phyloP scores from a whole-genome alignment of 345 rosid genomes.

The Murraya paniculata region DNA sequence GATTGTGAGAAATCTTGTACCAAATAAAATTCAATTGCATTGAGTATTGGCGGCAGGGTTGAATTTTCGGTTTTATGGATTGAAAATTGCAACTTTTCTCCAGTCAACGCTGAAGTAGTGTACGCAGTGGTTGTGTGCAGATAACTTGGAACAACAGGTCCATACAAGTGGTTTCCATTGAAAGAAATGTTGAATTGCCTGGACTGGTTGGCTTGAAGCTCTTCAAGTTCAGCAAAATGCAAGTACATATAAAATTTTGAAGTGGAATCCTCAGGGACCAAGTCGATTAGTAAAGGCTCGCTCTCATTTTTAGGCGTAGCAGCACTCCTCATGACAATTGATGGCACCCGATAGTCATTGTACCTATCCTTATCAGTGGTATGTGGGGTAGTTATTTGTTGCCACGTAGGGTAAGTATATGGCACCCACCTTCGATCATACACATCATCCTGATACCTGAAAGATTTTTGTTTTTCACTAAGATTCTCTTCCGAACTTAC shows the following conservation, averaged over 20 bases:
- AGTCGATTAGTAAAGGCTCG: slow-evolving; percentile 27
- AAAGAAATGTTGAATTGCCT: slow-evolving; percentile 37
- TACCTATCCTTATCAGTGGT: slow-evolving; percentile 15
- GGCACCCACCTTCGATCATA: slow-evolving; percentile 32
- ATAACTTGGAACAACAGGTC: slow-evolving; percentile 32
- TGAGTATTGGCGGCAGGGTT: slow-evolving; percentile 52
- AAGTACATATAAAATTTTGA: slow-evolving; percentile 37
- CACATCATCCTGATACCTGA: slow-evolving; percentile 29
- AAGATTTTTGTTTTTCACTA: background rate
- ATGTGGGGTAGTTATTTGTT: background rate
- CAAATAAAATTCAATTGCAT: slow-evolving; percentile 31
- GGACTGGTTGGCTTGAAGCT: slow-evolving; percentile 34
- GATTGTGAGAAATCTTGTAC: slow-evolving; percentile 24
- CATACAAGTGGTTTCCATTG: slow-evolving; percentile 32
- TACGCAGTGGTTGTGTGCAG: slow-evolving; percentile 19
- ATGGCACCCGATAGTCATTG: slow-evolving; percentile 25
- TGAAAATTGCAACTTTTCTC: slow-evolving; percentile 25
- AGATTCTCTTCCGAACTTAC: background rate
- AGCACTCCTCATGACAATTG: slow-evolving; percentile 38
- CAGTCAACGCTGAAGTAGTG: slow-evolving; percentile 19
- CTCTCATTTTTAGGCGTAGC: slow-evolving; percentile 18
- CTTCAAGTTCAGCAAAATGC: slow-evolving; percentile 51
- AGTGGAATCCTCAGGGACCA: slow-evolving; percentile 21
- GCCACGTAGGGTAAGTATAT: background rate
- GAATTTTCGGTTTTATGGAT: slow-evolving; percentile 25